A percentile compares a stretch with the other conserved stretches of the same genome.
Evolutionary conservation across 1,139 yeast species (phyloP).

Genomic region (Eremothecium coryli): DNA sequence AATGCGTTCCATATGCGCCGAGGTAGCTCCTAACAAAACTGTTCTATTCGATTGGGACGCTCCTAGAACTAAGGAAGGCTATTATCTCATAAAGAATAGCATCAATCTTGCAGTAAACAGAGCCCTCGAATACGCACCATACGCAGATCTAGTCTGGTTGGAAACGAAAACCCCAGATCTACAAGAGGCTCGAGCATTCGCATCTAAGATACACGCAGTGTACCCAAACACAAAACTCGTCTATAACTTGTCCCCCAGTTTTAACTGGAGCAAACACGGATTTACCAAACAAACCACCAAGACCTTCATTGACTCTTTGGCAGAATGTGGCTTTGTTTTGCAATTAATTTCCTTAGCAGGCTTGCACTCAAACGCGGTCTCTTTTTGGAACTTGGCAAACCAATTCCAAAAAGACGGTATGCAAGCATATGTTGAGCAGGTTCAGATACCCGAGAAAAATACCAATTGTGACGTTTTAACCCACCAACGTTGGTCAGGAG

Average conservation of each 20-base stretch:
- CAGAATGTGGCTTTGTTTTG: slow-evolving; percentile 44
- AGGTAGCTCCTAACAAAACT: slow-evolving; percentile 28
- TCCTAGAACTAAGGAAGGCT: slow-evolving; percentile 50
- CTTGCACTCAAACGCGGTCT: slow-evolving; percentile 42
- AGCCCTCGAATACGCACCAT: slow-evolving; percentile 45
- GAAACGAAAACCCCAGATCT: slow-evolving; percentile 51
- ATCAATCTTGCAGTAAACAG: slow-evolving; percentile 47
- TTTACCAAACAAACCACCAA: slow-evolving; percentile 38
- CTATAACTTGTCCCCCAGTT: slow-evolving; percentile 49
- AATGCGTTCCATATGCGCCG: slow-evolving; percentile 27
- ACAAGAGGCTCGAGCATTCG: slow-evolving; percentile 42
- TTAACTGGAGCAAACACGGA: slow-evolving; percentile 52
- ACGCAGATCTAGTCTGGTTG: slow-evolving; percentile 49
- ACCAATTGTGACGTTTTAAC: slow-evolving; percentile 44
- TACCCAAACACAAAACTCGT: slow-evolving; percentile 49
- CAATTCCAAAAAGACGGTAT: slow-evolving; percentile 43
- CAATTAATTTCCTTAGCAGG: slow-evolving; percentile 51
- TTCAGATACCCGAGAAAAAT: slow-evolving; percentile 40
- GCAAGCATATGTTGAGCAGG: slow-evolving; percentile 47
- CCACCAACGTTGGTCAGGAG: slow-evolving; percentile 55
- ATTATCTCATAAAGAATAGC: slow-evolving; percentile 41
- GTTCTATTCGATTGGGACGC: slow-evolving; percentile 49
- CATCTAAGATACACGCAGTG: slow-evolving; percentile 37
- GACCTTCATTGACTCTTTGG: slow-evolving; percentile 46
- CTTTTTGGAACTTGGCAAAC: slow-evolving; percentile 41